A percentile compares a stretch with the other conserved stretches of the same genome.
Conservation (phyloP, 306 rosid species). For the Malus domestica region DNA sequence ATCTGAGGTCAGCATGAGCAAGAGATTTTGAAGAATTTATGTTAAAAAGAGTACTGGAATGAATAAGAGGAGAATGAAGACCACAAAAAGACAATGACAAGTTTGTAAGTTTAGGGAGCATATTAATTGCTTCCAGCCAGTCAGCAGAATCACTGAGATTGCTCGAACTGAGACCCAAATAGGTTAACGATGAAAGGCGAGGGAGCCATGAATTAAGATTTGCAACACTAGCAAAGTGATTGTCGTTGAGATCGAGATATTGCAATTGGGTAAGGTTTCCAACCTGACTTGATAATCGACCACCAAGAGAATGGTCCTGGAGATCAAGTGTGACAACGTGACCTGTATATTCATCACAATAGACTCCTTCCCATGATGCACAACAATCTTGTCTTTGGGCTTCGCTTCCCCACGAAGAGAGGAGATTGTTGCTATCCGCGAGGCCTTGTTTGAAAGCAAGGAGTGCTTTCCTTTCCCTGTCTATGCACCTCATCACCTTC, state of each 20-base stretch:
- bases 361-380: neutral
- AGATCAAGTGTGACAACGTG: neutral
- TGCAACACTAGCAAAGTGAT: no score
- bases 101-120: no score
- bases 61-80: no score
- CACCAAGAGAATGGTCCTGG: rapidly evolving
- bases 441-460: neutral
- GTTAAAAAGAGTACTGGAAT: no score
- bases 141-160: no score
- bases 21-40: no score
- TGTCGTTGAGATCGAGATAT: no score
- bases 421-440: rapidly evolving
- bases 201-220: no score
- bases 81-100: no score
- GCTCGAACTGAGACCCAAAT: rapidly evolving
- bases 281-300: neutral
- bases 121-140: no score
- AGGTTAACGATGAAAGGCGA: no score
- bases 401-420: neutral
- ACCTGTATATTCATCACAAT: rapidly evolving
- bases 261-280: neutral
- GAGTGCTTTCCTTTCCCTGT: neutral
- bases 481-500: neutral
- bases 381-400: neutral
- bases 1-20: neutral